Evolutionary conservation across 352 stramenopile genomes (phyloP), one percentile per base, ranked within the genome.

Genomic region (Saprolegnia parasitica): DNA sequence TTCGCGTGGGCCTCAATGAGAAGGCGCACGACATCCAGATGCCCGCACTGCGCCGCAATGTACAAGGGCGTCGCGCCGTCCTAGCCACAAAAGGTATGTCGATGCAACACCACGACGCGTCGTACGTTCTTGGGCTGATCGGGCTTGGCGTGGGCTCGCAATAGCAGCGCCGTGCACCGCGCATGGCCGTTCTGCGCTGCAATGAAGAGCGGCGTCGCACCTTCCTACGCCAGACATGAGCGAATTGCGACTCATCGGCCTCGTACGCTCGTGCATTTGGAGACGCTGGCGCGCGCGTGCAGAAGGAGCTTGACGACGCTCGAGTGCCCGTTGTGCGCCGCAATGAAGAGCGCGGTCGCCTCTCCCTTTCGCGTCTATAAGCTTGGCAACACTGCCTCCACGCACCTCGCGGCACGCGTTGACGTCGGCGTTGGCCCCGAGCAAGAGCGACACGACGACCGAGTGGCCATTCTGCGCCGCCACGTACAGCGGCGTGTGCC

Each of bases 281-380:
- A 18, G 20, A 24, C 13, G 35, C 20, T 40, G 3, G 52, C 52
- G 1, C 20, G 11, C 13, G 52, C 52, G 11, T 60, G 11, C 11
- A 60, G 9, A 4, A 60, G 52, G 1, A 60, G 35, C 20, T 60
- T 60, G 24, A 60, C 52, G 35, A 60, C n/a, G 35, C 24, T 40
- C 24, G 52, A 35, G 35, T 60, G 52, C 3, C 52, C 52, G 35
- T 60, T 60, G 24, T 60, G 52, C 11, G 52, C 52, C 16, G 52
- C 52, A 60, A 60, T 60, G 35, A 60, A 60, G 35, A 60, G 52
- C 20, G 52, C 11, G 11, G 52, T 60, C 35, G 52, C 52, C 20
- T 60, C 52, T 16, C 52, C 52, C 52, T 60, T 13, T 35, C 2
- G 29, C 5, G 29, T 35, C 29, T 6, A 35, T 35, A 5, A 35